Conservation (phyloP, 306 rosid genomes). For the Lotus japonicus region DNA sequence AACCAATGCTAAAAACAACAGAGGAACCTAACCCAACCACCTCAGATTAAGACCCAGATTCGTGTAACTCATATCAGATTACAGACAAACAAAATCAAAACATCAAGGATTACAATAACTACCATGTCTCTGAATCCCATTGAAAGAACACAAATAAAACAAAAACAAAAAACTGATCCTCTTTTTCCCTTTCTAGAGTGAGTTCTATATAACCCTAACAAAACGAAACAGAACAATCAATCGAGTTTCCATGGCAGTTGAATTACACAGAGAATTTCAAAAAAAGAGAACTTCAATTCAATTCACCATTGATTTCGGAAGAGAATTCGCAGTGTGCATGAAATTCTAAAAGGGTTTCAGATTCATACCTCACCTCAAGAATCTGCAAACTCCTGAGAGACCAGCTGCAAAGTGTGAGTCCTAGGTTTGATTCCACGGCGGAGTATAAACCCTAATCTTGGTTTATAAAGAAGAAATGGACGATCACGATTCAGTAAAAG, state of each 20-base stretch:
- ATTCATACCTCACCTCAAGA: slow-evolving; percentile 11
- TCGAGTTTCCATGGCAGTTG: not conserved
- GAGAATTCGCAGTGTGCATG: not conserved
- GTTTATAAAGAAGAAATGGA: not conserved
- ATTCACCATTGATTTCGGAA: not conserved
- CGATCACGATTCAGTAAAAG: not conserved
- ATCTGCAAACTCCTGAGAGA: slow-evolving; percentile 1
- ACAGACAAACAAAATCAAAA: not conserved
- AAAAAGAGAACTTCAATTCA: not conserved
- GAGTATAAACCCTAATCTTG: slow-evolving; percentile 16
- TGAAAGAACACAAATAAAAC: not conserved
- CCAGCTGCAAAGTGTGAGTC: not conserved
- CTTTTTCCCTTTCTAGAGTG: not conserved
- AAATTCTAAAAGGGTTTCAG: not conserved
- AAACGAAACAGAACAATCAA: not conserved
- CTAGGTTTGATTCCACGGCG: not conserved
- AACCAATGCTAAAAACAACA: not conserved
- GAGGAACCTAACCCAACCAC: not conserved
- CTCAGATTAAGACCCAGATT: not conserved
- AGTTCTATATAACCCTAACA: not conserved
- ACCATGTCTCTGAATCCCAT: not conserved
- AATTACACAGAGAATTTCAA: not conserved
- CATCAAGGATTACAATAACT: not conserved
- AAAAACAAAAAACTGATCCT: no score
- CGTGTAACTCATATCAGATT: not conserved